Conservation (phyloP, 75 land plant genomes). For the Selaginella tamariscina region DNA sequence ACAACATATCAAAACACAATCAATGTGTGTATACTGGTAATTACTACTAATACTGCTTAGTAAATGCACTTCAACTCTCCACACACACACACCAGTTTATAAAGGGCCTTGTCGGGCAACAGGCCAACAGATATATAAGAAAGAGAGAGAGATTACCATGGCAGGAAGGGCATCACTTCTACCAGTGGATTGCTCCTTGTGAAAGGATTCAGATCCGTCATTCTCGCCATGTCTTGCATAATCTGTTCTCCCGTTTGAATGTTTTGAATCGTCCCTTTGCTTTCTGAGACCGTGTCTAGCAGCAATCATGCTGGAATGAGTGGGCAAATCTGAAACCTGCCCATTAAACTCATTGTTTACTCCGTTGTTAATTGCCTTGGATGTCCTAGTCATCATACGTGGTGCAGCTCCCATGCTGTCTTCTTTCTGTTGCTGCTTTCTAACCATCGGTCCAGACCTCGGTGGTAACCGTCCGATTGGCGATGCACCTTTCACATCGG, state of each 20-base stretch:
- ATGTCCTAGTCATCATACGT: not conserved
- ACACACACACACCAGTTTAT: too few species aligned
- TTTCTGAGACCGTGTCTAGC: not conserved
- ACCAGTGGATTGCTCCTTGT: not conserved
- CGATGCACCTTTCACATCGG: slow-evolving; percentile 24
- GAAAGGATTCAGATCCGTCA: too few species aligned
- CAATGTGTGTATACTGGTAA: too few species aligned
- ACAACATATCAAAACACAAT: too few species aligned
- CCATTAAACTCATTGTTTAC: not conserved
- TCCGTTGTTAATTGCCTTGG: not conserved
- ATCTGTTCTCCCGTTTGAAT: too few species aligned
- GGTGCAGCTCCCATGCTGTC: not conserved
- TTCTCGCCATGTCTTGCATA: too few species aligned
- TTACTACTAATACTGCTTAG: too few species aligned
- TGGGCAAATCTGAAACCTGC: not conserved
- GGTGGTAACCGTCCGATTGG: slow-evolving; percentile 15
- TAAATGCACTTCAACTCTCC: too few species aligned
- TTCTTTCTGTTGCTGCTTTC: slow-evolving; percentile 12
- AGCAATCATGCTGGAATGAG: not conserved
- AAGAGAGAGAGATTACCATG: not conserved
- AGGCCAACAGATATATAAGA: not conserved
- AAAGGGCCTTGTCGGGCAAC: not conserved
- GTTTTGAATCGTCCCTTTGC: too few species aligned
- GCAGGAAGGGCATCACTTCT: not conserved
- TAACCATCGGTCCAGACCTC: slow-evolving; percentile 50